Conservation (phyloP, 2,329 filamentous ascomycete species). For the Calycina herbarum region DNA sequence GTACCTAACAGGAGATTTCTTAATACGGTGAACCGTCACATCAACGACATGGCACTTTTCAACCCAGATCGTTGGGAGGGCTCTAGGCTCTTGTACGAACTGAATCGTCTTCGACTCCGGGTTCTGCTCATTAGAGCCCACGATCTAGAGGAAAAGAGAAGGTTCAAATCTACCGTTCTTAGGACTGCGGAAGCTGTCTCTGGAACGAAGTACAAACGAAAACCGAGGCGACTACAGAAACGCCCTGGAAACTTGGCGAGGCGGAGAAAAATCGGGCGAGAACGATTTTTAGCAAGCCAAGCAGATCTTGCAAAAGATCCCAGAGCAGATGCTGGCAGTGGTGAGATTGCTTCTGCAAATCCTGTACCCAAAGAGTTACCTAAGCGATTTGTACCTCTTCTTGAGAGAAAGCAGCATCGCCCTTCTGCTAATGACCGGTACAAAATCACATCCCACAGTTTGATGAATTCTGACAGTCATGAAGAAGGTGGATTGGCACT, state of each 20-base stretch:
- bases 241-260: background rate
- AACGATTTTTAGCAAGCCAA: background rate
- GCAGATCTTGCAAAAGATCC: background rate
- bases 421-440: background rate
- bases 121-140: background rate
- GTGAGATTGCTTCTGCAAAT: background rate
- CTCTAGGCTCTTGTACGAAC: background rate
- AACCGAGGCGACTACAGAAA: background rate
- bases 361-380: background rate
- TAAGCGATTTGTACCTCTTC: background rate
- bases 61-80: background rate
- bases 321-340: background rate
- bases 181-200: background rate
- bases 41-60: constrained; percentile 3
- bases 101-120: background rate
- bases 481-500: too few relatives aligned
- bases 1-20: constrained; percentile 28
- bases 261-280: background rate
- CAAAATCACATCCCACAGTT: background rate
- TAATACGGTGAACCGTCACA: constrained; percentile 25
- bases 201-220: background rate
- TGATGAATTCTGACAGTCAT: too few relatives aligned
- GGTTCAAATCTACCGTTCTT: constrained; percentile 1
- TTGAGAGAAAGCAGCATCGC: background rate
- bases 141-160: background rate